Percentiles rank a stretch among this genome's conserved stretches.
phyloP scores from a whole-genome alignment of 1,139 yeast species.

The Arxiozyma heterogenica region DNA sequence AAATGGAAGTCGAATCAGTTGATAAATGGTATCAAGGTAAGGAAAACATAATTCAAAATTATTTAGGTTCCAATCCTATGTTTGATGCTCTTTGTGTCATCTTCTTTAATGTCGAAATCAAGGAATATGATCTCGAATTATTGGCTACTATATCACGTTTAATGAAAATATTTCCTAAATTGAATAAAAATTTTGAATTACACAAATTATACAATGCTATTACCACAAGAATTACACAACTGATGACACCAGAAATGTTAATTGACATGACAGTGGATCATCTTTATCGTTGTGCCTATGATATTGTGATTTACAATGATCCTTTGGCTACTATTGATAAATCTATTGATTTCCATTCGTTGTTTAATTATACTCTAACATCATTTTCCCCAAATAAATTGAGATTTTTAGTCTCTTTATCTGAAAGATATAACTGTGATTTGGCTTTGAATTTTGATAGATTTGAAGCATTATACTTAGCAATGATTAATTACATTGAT shows the following conservation, averaged over 20 bases:
- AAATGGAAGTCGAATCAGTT: background rate
- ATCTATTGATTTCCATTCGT: background rate
- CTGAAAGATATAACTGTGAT: background rate
- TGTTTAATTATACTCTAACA: background rate
- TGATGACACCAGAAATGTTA: background rate
- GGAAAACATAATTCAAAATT: background rate
- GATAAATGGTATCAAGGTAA: background rate
- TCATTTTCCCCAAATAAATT: background rate
- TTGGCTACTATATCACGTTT: background rate
- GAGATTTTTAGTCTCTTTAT: background rate
- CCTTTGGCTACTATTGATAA: background rate
- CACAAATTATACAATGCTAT: background rate
- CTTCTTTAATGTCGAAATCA: background rate
- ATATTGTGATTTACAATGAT: background rate
- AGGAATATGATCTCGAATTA: background rate
- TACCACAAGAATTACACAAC: background rate
- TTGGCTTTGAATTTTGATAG: background rate
- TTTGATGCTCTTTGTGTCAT: background rate
- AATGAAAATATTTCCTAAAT: background rate
- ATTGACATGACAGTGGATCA: background rate
- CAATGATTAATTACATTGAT: background rate
- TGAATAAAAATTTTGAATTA: background rate
- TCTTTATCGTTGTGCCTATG: background rate
- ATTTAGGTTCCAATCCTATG: background rate
- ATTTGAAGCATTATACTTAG: background rate